Evolutionary conservation across 2,329 filamentous ascomycete genomes (phyloP).

Genomic region (Bretziella fagacearum): DNA sequence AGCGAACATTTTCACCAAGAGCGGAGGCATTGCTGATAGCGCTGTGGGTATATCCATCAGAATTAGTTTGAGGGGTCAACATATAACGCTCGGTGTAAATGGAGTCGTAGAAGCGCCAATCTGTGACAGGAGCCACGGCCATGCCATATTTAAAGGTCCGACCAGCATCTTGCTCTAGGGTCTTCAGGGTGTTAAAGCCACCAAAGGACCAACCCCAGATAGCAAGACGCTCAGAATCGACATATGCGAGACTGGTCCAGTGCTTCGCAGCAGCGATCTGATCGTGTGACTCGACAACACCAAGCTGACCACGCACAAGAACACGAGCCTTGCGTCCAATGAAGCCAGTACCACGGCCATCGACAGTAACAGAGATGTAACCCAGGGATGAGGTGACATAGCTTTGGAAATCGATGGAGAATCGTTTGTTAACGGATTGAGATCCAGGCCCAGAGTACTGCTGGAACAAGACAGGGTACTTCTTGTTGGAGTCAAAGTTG

Average conservation of each 20-base stretch:
- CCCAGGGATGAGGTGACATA: slow-evolving; percentile 73
- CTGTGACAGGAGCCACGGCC: slow-evolving; percentile 95
- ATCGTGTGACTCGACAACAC: slow-evolving; percentile 69
- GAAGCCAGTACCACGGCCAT: slow-evolving; percentile 83
- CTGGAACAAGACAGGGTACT: slow-evolving; percentile 87
- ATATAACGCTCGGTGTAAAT: slow-evolving; percentile 96
- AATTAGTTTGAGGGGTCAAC: slow-evolving; percentile 78
- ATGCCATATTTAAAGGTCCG: slow-evolving; percentile 90
- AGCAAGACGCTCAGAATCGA: slow-evolving; percentile 65
- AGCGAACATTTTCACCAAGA: slow-evolving; percentile 61
- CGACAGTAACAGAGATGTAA: slow-evolving; percentile 88
- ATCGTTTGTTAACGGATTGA: slow-evolving; percentile 67
- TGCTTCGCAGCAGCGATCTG: slow-evolving; percentile 81
- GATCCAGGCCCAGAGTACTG: slow-evolving; percentile 93
- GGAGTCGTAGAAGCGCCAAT: slow-evolving; percentile 91
- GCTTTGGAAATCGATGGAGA: slow-evolving; percentile 74
- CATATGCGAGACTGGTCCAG: slow-evolving; percentile 66
- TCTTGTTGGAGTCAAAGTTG: slow-evolving; percentile 66
- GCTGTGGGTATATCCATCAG: slow-evolving; percentile 56
- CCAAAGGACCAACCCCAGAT: slow-evolving; percentile 99
- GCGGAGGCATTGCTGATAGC: slow-evolving; percentile 59
- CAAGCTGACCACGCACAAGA: slow-evolving; percentile 66
- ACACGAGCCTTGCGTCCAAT: slow-evolving; percentile 72
- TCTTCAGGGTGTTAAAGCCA: slow-evolving; percentile 89
- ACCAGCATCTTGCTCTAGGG: slow-evolving; percentile 77